Evolutionary conservation across 1,284 basidiomycete genomes (phyloP), one percentile per base, ranked within the genome.

Genomic region (Sporisorium iseilematis-ciliati): DNA sequence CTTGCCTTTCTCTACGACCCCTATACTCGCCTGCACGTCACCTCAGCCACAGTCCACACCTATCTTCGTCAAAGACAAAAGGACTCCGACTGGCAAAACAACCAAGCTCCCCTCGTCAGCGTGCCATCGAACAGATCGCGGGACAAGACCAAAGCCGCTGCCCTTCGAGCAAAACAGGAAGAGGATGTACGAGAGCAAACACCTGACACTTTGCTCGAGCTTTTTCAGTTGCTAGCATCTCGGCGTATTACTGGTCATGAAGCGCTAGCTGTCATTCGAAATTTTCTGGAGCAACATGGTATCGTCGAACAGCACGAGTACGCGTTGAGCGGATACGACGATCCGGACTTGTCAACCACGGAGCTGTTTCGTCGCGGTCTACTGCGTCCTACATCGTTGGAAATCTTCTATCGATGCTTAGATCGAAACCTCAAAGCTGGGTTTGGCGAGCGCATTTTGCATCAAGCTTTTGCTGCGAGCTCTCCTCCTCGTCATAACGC

Each of bases 351-450:
- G 18, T 54, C 62, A 4, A 63, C 65, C 2, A 55, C 61, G 1
- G 75, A 70, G 42, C 49, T 64, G 20, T 60, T 74, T 25, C 53
- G 66, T 16, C 54, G 53, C n/a, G 56, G 55, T 21, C 40, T 68
- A 12, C 45, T 74, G 7, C 66, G 65, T 7, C 75, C 75, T 1
- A 75, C 71, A 7, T 54, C 68, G 14, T 49, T 75, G 33, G 76
- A 80, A 18, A 57, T 78, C 23, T 78, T 81, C 35, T 75, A 64
- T 42, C 68, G 80, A 8, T 80, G 78, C 50, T 53, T 81, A 11
- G 80, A 81, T 23, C 75, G 80, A 35, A 79, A 80, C 31, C 68
- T 81, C 38, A 68, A 77, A 50, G 66, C 65, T 4, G 80, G 80
- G 4, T 62, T 81, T n/a, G 56, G 66, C 4, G 64, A 67, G 20